Evolutionary conservation across 2,329 filamentous ascomycete species (phyloP), one percentile per base, ranked within the genome.

Genomic region (Fusarium sambucinum): DNA sequence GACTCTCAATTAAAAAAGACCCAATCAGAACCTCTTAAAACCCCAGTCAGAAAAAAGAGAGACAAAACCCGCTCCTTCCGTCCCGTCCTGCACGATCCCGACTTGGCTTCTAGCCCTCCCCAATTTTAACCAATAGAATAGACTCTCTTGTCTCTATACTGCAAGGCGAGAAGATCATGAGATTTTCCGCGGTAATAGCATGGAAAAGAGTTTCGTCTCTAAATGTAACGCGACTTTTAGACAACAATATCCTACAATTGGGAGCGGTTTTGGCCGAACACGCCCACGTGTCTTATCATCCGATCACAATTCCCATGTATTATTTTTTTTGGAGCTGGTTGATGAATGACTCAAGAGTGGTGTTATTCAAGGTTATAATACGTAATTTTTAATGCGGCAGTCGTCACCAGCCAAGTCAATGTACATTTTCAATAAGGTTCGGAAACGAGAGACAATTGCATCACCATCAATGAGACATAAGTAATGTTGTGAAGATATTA

Each of bases 241-340:
- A 13, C n/a, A 16, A 32, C 30, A 5, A 25, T 7, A 25, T 25
- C 23, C 23, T 7, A 4, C 23, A 32, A 6, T 23, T 45, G 6
- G 16, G n/a, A 53, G 46, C 46, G 58, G 42, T 52, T 53, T 67
- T 59, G 63, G 63, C 55, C 57, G 35, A 47, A 11, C 17, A 25
- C 21, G 37, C 14, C 63, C 69, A 70, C 69, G 56, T 70, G 66
- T 63, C 29, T 45, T 57, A 54, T 70, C 54, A 55, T 41, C 45
- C 56, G 54, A 66, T 55, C 16, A 33, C 51, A 45, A 50, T 60
- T 42, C 65, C 54, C 17, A 32, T 27, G 27, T 48, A 40, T 8
- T 25, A 29, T 54, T 56, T 30, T 63, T 57, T 58, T 45, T 51
- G 40, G 44, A 63, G 27, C 33, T 16, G 25, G 11, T 23, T 29